Conservation (phyloP, 2,329 filamentous ascomycete genomes). For the Fonsecaea multimorphosa region DNA sequence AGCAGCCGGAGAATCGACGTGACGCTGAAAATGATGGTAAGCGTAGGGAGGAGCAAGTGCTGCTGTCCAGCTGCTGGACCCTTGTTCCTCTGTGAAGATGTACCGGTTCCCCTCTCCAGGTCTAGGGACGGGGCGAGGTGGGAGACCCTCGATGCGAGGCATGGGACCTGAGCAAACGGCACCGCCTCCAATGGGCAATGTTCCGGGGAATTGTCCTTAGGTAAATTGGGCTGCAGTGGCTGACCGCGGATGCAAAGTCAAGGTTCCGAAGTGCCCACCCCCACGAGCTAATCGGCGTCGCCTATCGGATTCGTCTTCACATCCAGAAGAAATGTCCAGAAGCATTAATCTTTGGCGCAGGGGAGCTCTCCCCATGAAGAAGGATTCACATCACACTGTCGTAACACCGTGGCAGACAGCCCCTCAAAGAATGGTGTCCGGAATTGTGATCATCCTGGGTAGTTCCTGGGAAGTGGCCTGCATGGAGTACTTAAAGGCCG, state of each 20-base stretch:
- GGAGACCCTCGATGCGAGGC: neutral
- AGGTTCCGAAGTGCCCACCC: neutral
- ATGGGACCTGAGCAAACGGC: neutral
- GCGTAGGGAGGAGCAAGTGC: neutral
- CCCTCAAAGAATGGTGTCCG: neutral
- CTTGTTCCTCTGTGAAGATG: neutral
- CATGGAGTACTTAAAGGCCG: neutral
- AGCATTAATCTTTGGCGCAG: neutral
- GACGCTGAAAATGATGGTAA: neutral
- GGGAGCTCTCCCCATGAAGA: neutral
- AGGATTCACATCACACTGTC: neutral
- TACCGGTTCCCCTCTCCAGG: neutral
- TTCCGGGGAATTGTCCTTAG: neutral
- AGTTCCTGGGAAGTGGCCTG: neutral
- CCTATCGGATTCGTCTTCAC: constrained; percentile 1
- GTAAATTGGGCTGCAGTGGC: neutral
- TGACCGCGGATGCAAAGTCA: neutral
- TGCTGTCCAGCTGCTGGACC: neutral
- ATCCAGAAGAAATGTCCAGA: neutral
- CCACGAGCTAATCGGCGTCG: neutral
- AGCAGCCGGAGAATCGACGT: neutral
- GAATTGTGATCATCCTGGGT: neutral
- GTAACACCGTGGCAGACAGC: neutral
- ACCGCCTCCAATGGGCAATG: neutral
- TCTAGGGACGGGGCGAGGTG: neutral